Evolutionary conservation across 371 early-diverging fungal genomes (phyloP).

Genomic region (Dipsacomyces acuminosporus): DNA sequence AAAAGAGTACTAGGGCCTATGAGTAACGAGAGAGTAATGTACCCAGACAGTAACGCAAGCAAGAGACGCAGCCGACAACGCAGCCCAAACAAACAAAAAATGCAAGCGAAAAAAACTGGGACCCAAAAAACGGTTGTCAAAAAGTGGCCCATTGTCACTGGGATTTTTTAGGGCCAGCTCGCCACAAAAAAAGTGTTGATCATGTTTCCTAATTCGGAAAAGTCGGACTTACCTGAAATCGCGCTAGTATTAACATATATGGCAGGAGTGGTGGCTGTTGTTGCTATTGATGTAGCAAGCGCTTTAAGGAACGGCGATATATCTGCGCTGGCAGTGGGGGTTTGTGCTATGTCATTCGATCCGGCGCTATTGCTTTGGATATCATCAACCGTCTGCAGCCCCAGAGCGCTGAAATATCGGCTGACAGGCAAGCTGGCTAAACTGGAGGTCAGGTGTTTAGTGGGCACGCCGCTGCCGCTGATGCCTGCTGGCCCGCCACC

Average conservation of each 20-base stretch:
- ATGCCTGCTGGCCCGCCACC: background rate
- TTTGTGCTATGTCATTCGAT: background rate
- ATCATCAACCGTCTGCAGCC: background rate
- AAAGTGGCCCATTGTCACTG: too few relatives aligned
- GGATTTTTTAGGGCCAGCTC: too few relatives aligned
- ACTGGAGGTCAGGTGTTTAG: background rate
- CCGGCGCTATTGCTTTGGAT: background rate
- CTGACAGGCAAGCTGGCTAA: background rate
- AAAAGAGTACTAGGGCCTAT: too few relatives aligned
- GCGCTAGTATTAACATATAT: constrained; percentile 25
- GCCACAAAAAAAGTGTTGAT: too few relatives aligned
- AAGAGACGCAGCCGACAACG: too few relatives aligned
- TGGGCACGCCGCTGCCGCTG: background rate
- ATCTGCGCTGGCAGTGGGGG: background rate
- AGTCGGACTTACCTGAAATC: constrained; percentile 23
- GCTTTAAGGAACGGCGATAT: background rate
- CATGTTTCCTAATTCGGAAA: too few relatives aligned
- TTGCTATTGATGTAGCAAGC: constrained; percentile 16
- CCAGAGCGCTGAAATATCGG: background rate
- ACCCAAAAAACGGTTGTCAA: too few relatives aligned
- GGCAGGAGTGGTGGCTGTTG: constrained; percentile 34
- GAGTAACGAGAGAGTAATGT: too few relatives aligned
- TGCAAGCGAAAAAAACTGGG: too few relatives aligned
- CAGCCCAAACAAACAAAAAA: too few relatives aligned
- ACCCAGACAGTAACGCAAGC: too few relatives aligned